A percentile compares a stretch with the other conserved stretches of the same genome.
Evolutionary conservation across 2,329 filamentous ascomycete species (phyloP).

Genomic region (Trichoderma pleuroti): DNA sequence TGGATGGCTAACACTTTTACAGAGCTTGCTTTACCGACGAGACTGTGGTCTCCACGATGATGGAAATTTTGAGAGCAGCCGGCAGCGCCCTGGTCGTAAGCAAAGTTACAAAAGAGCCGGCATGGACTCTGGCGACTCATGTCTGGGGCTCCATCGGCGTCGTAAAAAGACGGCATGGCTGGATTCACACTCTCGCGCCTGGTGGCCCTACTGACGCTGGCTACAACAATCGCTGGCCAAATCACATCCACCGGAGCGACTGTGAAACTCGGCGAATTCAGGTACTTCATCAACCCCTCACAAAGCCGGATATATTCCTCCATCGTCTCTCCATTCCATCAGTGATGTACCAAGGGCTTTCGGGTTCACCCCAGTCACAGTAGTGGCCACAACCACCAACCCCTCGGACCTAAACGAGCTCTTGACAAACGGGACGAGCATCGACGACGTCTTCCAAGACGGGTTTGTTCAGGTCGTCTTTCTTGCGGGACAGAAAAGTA

Average conservation of each 20-base stretch:
- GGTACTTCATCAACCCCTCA: background rate
- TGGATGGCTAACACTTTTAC: background rate
- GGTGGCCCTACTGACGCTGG: background rate
- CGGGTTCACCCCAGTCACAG: background rate
- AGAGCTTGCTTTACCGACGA: background rate
- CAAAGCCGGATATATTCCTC: background rate
- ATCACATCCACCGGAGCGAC: background rate
- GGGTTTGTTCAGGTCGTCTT: background rate
- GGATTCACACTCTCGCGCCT: background rate
- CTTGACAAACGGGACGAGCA: background rate
- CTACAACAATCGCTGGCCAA: background rate
- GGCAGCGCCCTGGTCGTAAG: accelerated
- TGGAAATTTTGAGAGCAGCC: background rate
- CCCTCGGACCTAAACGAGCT: background rate
- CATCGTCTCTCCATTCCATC: background rate
- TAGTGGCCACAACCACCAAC: background rate
- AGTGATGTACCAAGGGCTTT: background rate
- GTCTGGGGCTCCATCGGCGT: background rate
- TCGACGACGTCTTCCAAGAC: background rate
- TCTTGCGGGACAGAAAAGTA: background rate
- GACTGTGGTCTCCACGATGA: background rate
- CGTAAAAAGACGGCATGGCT: background rate
- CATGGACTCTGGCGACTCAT: background rate
- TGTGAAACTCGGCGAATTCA: background rate
- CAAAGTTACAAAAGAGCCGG: background rate